These are phyloP conservation scores for Rhodosporidiobolus odoratus DNA, from an alignment of 768 basidiomycete genomes.

Conservation along the genomic window DNA sequence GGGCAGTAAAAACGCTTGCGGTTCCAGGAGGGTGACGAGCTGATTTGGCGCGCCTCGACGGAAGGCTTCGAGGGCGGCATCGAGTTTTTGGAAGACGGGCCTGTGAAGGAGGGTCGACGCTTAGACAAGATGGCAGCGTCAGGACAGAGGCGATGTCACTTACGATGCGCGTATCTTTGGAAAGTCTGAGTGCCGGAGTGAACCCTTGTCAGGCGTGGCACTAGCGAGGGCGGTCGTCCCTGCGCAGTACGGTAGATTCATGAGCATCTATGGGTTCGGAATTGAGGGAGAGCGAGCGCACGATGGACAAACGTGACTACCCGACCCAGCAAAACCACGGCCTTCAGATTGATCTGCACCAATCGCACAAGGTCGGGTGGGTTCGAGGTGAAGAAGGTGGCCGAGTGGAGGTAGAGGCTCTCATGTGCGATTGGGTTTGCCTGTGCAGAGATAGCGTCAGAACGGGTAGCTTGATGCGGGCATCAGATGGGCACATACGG, in stretches of 20 bases:
- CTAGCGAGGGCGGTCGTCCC: slow-evolving; percentile 1
- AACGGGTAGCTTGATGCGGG: too few relatives aligned
- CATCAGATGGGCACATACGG: too few relatives aligned
- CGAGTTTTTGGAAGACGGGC: slow-evolving; percentile 7
- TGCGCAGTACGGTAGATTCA: not conserved
- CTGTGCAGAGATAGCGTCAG: too few relatives aligned
- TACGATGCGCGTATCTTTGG: slow-evolving; percentile 12
- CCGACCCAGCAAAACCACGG: slow-evolving; percentile 22
- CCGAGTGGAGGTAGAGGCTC: slow-evolving; percentile 24
- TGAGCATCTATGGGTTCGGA: too few relatives aligned
- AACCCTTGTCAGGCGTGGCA: not conserved
- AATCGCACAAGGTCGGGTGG: slow-evolving; percentile 26
- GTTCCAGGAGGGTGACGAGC: slow-evolving; percentile 16
- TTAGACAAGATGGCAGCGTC: too few relatives aligned
- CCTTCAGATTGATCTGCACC: slow-evolving; percentile 31
- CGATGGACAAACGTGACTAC: slow-evolving; percentile 26
- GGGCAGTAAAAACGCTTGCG: slow-evolving; percentile 6
- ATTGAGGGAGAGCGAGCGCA: not conserved
- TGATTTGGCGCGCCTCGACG: not conserved
- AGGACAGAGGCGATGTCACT: too few relatives aligned
- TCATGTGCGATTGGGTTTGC: not conserved
- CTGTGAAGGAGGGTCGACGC: not conserved
- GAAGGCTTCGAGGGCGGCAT: slow-evolving; percentile 5
- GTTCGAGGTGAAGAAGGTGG: slow-evolving; percentile 31
- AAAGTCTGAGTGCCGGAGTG: not conserved